Evolutionary conservation across 345 rosid genomes (phyloP), one percentile per base, ranked within the genome.

Genomic region (Camelina neglecta): DNA sequence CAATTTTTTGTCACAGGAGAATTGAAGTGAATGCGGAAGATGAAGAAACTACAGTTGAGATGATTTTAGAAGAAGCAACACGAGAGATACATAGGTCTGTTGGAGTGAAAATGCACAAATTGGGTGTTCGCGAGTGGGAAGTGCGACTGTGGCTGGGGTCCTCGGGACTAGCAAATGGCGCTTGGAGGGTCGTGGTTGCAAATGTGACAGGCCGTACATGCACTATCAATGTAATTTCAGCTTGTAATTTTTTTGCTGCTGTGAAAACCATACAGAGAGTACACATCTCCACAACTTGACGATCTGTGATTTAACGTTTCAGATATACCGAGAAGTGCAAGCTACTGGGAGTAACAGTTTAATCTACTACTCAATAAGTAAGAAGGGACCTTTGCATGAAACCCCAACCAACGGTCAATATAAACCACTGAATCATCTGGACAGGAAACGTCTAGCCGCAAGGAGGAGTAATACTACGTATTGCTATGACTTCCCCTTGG

Each of bases 71-170:
- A 80, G 97, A 85, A 75, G 77, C 88, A 75, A 90, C 92, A 42
- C 84, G 42, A 68, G 92, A 88, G 76, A 87, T 94, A 65, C 97
- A 94, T 80, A 78, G 87, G 67, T 77, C 85, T 51, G 84, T 82
- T 72, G 97, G 98, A 72, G 96, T 87, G 26, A 86, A 85, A 83
- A 92, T 94, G 98, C 93, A 94, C 59, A 84, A 84, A 49, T 76
- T 92, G 77, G 89, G 97, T 81, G 97, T 92, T 65, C 87, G 91
- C 47, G 96, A 92, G 85, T 92, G 99, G 99, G 99, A 95, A 85
- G 91, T 92, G 83, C 90, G 90, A 88, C 87, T 95, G 69, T 90
- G 99, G 97, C 86, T 95, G 76, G 80, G 79, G 38, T 88, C 96
- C 73, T 79, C 85, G 60, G 97, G 97, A 69, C 83, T 79, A 72